These are phyloP conservation scores for Isabelozyma gotoi DNA, from an alignment of 805 yeast genomes.

Conservation along the genomic window DNA sequence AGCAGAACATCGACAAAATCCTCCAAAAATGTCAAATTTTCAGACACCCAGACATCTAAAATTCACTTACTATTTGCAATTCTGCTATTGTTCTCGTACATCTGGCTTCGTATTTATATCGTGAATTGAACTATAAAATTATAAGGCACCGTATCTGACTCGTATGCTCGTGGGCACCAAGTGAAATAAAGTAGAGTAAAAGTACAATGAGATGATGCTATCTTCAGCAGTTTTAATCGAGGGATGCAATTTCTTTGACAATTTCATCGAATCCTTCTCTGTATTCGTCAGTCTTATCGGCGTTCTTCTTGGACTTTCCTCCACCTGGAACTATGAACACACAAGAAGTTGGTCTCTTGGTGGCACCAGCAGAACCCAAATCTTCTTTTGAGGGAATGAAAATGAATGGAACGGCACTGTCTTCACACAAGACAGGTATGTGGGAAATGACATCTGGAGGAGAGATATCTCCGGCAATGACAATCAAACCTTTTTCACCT, in stretches of 20 bases:
- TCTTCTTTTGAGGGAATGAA: constrained; percentile 98
- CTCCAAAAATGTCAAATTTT: no score
- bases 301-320: constrained; percentile 74
- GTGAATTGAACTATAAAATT: not conserved
- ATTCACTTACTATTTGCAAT: no score
- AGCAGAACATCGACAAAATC: no score
- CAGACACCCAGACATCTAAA: no score
- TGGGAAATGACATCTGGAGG: constrained; percentile 97
- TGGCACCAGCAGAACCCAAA: constrained; percentile 97
- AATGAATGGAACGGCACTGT: constrained; percentile 82
- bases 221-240: constrained; percentile 13
- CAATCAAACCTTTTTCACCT: constrained; percentile 95
- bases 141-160: not conserved
- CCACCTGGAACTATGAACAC: constrained; percentile 98
- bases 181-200: not conserved
- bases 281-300: constrained; percentile 75
- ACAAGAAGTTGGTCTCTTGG: constrained; percentile 98
- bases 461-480: constrained; percentile 97
- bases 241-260: constrained; percentile 77
- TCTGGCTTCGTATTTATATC: not conserved
- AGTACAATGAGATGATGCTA: not conserved
- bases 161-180: not conserved
- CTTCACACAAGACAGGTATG: constrained; percentile 96
- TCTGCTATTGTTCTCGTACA: no score
- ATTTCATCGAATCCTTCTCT: constrained; percentile 91